Conservation (phyloP, 768 basidiomycete species). For the Boletus rubescentipes region DNA sequence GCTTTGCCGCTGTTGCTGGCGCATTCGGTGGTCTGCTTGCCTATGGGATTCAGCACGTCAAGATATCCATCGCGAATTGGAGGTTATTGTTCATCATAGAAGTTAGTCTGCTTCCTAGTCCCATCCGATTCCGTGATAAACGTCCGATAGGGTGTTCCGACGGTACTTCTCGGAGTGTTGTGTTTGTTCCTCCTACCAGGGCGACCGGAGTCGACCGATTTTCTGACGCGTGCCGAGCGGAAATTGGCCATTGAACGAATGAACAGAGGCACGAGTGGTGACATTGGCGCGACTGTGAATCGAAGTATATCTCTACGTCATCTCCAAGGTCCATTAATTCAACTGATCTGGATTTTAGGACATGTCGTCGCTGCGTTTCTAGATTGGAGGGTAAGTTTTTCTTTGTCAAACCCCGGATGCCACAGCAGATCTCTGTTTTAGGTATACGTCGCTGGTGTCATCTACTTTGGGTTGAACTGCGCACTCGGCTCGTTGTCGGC, state of each 20-base stretch:
- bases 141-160: slow-evolving; percentile 55
- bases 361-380: slow-evolving; percentile 44
- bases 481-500: slow-evolving; percentile 51
- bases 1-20: slow-evolving; percentile 55
- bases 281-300: slow-evolving; percentile 43
- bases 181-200: slow-evolving; percentile 33
- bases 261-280: slow-evolving; percentile 43
- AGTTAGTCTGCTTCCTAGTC: neutral
- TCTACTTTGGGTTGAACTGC: slow-evolving; percentile 49
- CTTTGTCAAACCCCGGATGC: neutral
- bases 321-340: neutral
- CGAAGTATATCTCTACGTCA: slow-evolving; percentile 26
- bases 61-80: slow-evolving; percentile 41
- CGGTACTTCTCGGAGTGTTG: slow-evolving; percentile 26
- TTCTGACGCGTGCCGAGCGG: slow-evolving; percentile 33
- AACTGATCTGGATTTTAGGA: slow-evolving; percentile 24
- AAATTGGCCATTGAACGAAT: slow-evolving; percentile 34
- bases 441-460: slow-evolving; percentile 45
- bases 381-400: slow-evolving; percentile 42
- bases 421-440: slow-evolving; percentile 11
- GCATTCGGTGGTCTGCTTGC: slow-evolving; percentile 61
- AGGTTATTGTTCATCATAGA: slow-evolving; percentile 34
- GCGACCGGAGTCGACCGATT: slow-evolving; percentile 34
- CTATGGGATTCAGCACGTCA: slow-evolving; percentile 46
- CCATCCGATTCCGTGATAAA: neutral